Conservation (phyloP, 139 green algal genomes). For the Volvox africanus region DNA sequence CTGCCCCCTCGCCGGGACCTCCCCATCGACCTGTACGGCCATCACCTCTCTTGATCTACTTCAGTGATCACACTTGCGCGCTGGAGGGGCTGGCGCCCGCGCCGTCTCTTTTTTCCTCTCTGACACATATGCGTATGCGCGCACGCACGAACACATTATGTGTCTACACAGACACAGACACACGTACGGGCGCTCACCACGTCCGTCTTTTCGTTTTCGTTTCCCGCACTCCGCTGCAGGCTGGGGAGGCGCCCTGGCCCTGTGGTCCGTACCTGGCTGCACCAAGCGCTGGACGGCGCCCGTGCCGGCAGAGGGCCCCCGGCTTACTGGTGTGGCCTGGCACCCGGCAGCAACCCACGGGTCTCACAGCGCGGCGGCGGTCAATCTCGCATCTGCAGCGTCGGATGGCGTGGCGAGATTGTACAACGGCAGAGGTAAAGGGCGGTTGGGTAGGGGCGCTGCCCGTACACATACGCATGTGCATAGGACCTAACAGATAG, state of each 20-base stretch:
- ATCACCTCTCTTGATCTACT: no score
- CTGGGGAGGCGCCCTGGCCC: constrained; percentile 83
- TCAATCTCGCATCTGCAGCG: constrained; percentile 71
- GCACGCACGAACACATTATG: background rate
- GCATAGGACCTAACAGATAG: no score
- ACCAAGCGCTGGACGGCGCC: constrained; percentile 62
- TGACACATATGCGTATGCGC: no score
- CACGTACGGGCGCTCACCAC: background rate
- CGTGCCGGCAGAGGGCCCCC: constrained; percentile 75
- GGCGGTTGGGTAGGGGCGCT: no score
- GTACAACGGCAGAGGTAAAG: constrained; percentile 2
- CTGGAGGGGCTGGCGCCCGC: no score
- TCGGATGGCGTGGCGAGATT: constrained; percentile 76
- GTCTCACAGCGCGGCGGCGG: constrained; percentile 17
- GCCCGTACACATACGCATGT: no score
- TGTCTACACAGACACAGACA: background rate
- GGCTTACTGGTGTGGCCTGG: constrained; percentile 90
- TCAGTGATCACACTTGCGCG: no score
- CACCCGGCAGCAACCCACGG: constrained; percentile 73
- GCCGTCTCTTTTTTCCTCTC: no score
- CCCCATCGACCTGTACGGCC: no score
- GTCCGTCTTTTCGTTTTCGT: background rate
- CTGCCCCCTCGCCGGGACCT: no score
- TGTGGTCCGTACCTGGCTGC: constrained; percentile 77
- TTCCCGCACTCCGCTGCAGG: constrained; percentile 14